Percentiles rank a stretch among this genome's conserved stretches.
These are phyloP conservation scores for Aspergillus hortae DNA, from an alignment of 2,329 filamentous ascomycete species.

Conservation along the genomic window DNA sequence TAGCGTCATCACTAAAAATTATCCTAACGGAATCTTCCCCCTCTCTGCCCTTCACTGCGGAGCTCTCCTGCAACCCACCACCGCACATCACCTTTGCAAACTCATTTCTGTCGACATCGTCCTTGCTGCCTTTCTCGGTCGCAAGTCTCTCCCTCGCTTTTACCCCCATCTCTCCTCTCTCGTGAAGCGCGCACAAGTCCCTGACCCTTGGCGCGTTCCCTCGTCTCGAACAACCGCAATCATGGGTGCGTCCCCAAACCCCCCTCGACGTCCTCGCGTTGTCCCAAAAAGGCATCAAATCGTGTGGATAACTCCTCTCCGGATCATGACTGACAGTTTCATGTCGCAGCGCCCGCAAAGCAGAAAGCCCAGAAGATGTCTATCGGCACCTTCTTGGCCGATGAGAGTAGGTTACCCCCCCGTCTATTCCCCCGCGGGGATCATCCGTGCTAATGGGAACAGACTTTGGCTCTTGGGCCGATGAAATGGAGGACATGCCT, in stretches of 20 bases:
- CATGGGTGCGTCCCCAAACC: conserved; percentile 49
- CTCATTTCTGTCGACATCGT: conserved; percentile 15
- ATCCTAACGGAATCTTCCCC: conserved; percentile 34
- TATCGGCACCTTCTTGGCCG: conserved; percentile 90
- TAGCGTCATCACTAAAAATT: conserved; percentile 43
- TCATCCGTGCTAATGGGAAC: conserved; percentile 28
- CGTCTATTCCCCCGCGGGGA: conserved; percentile 10
- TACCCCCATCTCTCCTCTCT: conserved; percentile 19
- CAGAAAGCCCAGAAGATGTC: conserved; percentile 95
- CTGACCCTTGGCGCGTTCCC: conserved; percentile 36
- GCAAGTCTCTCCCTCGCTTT: conserved; percentile 15
- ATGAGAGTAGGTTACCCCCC: conserved; percentile 67
- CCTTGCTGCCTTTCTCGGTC: conserved; percentile 17
- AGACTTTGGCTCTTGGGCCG: conserved; percentile 91
- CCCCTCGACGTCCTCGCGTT: conserved; percentile 3
- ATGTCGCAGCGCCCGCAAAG: conserved; percentile 75
- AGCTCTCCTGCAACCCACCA: conserved; percentile 20
- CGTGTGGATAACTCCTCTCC: background rate
- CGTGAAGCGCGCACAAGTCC: conserved; percentile 39
- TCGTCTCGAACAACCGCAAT: conserved; percentile 50
- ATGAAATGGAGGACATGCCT: conserved; percentile 89
- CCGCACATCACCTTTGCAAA: conserved; percentile 12
- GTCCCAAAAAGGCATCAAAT: background rate
- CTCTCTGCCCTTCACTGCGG: conserved; percentile 23
- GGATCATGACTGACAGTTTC: conserved; percentile 43